Base-by-base conservation (phyloP, 1,139 yeast genomes). In the Debaryomyces subglobosus region DNA sequence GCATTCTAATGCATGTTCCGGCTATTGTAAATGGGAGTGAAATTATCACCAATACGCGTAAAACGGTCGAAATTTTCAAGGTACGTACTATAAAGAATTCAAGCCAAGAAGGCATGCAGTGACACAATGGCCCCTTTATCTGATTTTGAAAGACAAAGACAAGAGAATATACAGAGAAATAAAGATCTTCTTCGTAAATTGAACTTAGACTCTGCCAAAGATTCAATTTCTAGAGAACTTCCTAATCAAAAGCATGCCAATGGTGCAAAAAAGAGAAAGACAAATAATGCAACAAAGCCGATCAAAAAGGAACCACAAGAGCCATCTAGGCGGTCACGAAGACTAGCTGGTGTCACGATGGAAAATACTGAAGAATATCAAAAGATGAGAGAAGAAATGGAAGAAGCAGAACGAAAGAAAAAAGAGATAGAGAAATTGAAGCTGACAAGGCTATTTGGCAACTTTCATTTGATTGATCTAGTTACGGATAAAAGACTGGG, bases 91-190 rank as follows among this genome's bases (percentile, higher is more conserved):
- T 29, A 16, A 44, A 16, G 20, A 23, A 16, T 12, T 35, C 12
- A 12, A 20, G 25, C 20, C 13, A 42, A 36, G 9, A 18, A 15
- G 16, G 12, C 23, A 27, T 35, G 33, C 13, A 39, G 15, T 18
- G 23, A 20, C 10, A 55, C 52, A 52, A 66, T 65, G 61, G 64
- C 63, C 29, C 52, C 44, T 2, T 45, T 85, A 30, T 78, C 87
- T 2, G 88, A 85, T 35, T 85, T 87, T 61, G 95, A 88, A 65
- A 78, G 72, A 57, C 85, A 84, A 59, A 72, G 95, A 50, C 84
- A 80, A 59, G 89, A 72, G 51, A 76, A 76, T 52, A 76, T 76
- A 55, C 69, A 67, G 48, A 57, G 79, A 38, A 76, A 76, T 58
- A 65, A 67, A 48, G 76, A 72, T 47, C 66, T 76, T 38, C 63